Evolutionary conservation across 2,329 filamentous ascomycete species (phyloP), one percentile per base, ranked within the genome.

Genomic region (Orbilia quercus): DNA sequence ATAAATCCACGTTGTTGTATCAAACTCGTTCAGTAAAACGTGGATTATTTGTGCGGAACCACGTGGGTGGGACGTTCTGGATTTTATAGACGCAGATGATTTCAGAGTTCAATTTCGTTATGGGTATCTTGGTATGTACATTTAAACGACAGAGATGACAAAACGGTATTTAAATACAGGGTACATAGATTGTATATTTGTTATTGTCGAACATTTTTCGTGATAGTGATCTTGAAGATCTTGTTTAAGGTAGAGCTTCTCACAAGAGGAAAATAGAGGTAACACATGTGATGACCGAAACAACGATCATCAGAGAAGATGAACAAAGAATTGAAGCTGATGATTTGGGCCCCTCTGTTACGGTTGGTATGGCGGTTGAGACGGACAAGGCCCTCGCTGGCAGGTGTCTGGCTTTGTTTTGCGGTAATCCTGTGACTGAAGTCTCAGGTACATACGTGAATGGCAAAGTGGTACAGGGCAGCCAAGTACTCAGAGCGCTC

Each of bases 391-490:
- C 28, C 18, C 53, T 57, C 1, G 55, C 44, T 22, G 34, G 55
- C 7, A 47, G 28, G 7, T 23, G 7, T 14, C 18, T 59, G 2
- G 25, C 3, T 7, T 22, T 7, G 16, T n/a, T 22, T 20, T 25
- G 11, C 20, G 22, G 34, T 1, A 18, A n/a, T n/a, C 38, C 7
- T 4, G 42, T 48, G 18, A 25, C 28, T 12, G 55, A 12, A n/a
- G 42, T 40, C n/a, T 14, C 36, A 25, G 40, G 40, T 36, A 14
- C 6, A 16, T 47, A 59, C 14, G 62, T 50, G 28, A 47, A 66
- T 20, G 9, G 16, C 18, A 66, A 50, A n/a, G 62, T 66, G 9
- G 51, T 57, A 40, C 62, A 66, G 3, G 38, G 40, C 20, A 66
- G 18, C 62, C 62, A 66, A 18, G 4, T 58, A 11, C 18, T 28